These are phyloP conservation scores for Coemansia sp. DNA, from an alignment of 192 early-diverging fungal genomes.

Conservation along the genomic window DNA sequence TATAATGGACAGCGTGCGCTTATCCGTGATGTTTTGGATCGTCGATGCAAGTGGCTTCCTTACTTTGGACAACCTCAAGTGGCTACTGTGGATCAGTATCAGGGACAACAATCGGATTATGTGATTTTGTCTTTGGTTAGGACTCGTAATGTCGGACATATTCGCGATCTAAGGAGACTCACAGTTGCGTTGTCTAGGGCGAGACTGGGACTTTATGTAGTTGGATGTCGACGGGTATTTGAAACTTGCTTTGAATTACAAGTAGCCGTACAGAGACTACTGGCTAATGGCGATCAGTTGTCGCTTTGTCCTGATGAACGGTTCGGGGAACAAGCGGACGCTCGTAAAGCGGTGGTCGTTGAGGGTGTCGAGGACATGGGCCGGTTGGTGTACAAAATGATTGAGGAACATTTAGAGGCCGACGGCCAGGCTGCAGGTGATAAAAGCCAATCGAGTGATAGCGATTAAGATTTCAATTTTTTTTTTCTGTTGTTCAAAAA, in stretches of 20 bases:
- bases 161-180: conserved; percentile 91
- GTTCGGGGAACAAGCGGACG: conserved; percentile 35
- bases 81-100: conserved; percentile 96
- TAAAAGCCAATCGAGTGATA: background rate
- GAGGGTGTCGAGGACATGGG: conserved; percentile 45
- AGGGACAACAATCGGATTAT: conserved; percentile 96
- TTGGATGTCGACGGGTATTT: conserved; percentile 78
- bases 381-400: conserved; percentile 32
- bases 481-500: background rate
- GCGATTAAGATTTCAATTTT: background rate
- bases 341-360: conserved; percentile 9
- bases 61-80: conserved; percentile 83
- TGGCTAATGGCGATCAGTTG: conserved; percentile 64
- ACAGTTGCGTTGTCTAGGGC: conserved; percentile 95
- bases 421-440: too few relatives aligned
- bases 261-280: conserved; percentile 66
- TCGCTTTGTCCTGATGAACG: conserved; percentile 62
- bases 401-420: conserved; percentile 1
- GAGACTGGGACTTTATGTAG: conserved; percentile 92
- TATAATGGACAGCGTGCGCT: conserved; percentile 97
- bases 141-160: conserved; percentile 85
- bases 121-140: conserved; percentile 94
- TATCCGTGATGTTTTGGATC: conserved; percentile 86
- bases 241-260: conserved; percentile 82
- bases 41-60: conserved; percentile 86